Base-by-base conservation (phyloP, 306 rosid species). In the Castanospermum australe region DNA sequence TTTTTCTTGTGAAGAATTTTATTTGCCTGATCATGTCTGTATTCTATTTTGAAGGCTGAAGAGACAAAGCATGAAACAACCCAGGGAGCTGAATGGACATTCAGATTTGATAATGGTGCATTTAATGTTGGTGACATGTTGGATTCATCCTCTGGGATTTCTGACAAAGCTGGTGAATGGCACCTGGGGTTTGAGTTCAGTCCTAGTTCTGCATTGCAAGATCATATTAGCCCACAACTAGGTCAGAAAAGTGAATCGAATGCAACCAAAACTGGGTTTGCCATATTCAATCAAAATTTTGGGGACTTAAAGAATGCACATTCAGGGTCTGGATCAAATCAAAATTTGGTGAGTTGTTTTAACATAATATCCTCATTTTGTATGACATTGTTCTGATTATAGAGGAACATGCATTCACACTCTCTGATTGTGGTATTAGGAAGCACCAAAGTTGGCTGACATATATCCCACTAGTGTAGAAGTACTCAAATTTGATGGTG, bases 101-200 rank as follows among this genome's bases (percentile, higher is more conserved):
- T 69, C 66, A 88, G 62, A 17, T 76, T 50, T 22, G 83, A 78
- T 36, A 76, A 81, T 77, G 85, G 69, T 70, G 70, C 41, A 5
- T 48, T 77, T 72, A 75, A 28, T 79, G 76, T 80, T 59, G 78
- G 72, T 36, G 78, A 90, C 70, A 55, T 68, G 56, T 50, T 67
- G 44, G 69, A 76, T 77, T 85, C 82, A 35, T 79, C 93, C 68
- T 50, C 69, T 77, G 87, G 83, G 76, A 52, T 76, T 79, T 78
- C 87, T 60, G 67, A 74, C 65, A 78, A 78, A 75, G 60, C 66
- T 75, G 86, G 76, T 36, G 82, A 81, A 18, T 84, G 91, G 94
- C 69, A 81, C 66, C 45, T 81, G 48, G 85, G 82, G 50, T 86
- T 92, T 84, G 88, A 85, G 84, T 88, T 88, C 80, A 78, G 79